A percentile compares a stretch with the other conserved stretches of the same genome.
phyloP scores from a whole-genome alignment of 1,284 basidiomycete species.

The Leccinum solheimii region DNA sequence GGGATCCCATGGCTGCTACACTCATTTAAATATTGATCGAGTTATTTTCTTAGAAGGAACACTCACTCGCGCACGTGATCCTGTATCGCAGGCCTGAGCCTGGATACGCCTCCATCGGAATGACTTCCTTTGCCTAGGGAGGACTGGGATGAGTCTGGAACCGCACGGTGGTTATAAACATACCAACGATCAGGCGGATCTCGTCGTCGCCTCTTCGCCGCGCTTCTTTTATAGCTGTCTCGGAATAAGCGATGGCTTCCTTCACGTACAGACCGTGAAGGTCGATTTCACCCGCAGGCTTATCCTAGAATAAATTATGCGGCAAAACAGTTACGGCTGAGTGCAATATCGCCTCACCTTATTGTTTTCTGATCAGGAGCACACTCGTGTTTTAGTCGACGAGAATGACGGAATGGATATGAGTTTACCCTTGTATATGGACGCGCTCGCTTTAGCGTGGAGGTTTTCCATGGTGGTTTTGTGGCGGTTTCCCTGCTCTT shows the following conservation, averaged over 20 bases:
- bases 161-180: slow-evolving; percentile 28
- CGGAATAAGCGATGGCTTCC: slow-evolving; percentile 76
- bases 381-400: background rate
- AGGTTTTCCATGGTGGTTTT: slow-evolving; percentile 75
- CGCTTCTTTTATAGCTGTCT: slow-evolving; percentile 67
- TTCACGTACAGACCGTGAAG: slow-evolving; percentile 90
- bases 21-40: background rate
- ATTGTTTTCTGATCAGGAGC: slow-evolving; percentile 27
- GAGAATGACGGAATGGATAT: background rate
- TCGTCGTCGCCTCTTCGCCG: slow-evolving; percentile 62
- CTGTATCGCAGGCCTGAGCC: slow-evolving; percentile 91
- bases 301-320: slow-evolving; percentile 45
- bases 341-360: slow-evolving; percentile 12
- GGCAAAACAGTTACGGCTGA: background rate
- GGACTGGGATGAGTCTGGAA: background rate
- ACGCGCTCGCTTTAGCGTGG: slow-evolving; percentile 82
- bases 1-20: slow-evolving; percentile 14
- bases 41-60: background rate
- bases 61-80: slow-evolving; percentile 75
- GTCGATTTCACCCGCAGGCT: slow-evolving; percentile 72
- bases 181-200: slow-evolving; percentile 86
- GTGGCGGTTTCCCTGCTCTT: slow-evolving; percentile 80
- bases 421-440: slow-evolving; percentile 75
- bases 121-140: slow-evolving; percentile 77
- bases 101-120: slow-evolving; percentile 74